These are phyloP conservation scores for Mucor circinelloides DNA, from an alignment of 371 early-diverging fungal species.

Conservation along the genomic window DNA sequence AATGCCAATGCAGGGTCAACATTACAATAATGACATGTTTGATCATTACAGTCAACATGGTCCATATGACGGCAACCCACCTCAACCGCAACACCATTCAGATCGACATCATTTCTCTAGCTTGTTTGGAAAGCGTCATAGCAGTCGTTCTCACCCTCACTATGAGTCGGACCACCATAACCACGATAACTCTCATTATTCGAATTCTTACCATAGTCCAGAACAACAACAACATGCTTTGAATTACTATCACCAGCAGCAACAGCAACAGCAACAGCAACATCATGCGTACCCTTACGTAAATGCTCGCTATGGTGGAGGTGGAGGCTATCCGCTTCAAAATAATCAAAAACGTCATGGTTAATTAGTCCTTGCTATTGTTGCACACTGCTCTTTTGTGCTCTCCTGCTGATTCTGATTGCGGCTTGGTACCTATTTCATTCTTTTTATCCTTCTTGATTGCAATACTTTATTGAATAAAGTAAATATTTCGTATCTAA, in stretches of 20 bases:
- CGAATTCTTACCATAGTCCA: background rate
- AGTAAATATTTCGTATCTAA: no score
- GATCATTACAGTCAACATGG: background rate
- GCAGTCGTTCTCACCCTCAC: background rate
- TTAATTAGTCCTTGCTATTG: background rate
- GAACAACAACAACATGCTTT: background rate
- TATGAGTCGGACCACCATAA: background rate
- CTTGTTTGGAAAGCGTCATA: background rate
- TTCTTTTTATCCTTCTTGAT: background rate
- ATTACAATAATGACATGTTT: background rate
- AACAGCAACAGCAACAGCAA: background rate
- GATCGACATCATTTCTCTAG: background rate
- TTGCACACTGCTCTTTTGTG: background rate
- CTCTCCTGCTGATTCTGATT: background rate
- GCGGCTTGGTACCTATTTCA: background rate
- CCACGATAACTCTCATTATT: background rate
- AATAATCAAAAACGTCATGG: background rate
- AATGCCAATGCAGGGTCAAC: background rate
- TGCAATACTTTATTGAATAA: no score
- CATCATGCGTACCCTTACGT: background rate
- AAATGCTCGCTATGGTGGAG: background rate
- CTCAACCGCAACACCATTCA: background rate
- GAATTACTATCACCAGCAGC: constrained; percentile 6
- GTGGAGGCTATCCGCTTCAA: background rate
- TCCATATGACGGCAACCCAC: background rate